These are phyloP conservation scores for Tetrapisispora phaffii DNA, from an alignment of 805 yeast genomes.

Conservation along the genomic window DNA sequence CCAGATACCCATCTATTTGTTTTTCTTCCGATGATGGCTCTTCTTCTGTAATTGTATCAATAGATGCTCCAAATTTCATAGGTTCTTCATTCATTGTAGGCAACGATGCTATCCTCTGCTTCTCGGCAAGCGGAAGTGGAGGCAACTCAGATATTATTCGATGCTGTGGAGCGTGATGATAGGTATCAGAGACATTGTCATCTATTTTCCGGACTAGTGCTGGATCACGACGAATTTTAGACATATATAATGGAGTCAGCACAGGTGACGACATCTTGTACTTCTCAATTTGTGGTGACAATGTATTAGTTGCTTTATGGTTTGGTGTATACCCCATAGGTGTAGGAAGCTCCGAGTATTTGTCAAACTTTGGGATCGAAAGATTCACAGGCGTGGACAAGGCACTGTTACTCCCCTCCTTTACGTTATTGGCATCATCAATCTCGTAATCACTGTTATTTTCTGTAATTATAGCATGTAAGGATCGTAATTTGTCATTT, in stretches of 20 bases:
- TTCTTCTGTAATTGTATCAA: not conserved
- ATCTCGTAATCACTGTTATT: conserved; percentile 1
- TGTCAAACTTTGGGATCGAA: conserved; percentile 16
- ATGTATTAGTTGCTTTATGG: conserved; percentile 9
- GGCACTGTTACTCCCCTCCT: not conserved
- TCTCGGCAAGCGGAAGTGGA: conserved; percentile 11
- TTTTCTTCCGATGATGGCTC: conserved; percentile 3
- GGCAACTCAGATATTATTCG: conserved; percentile 23
- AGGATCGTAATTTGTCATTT: conserved; percentile 7
- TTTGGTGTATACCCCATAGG: conserved; percentile 25
- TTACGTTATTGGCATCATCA: not conserved
- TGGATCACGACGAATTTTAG: conserved; percentile 11
- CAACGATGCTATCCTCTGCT: conserved; percentile 20
- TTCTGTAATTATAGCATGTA: not conserved
- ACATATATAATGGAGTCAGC: conserved; percentile 7
- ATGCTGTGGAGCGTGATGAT: conserved; percentile 3
- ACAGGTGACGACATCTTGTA: conserved; percentile 10
- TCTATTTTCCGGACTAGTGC: conserved; percentile 3
- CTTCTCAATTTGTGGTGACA: not conserved
- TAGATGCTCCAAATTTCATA: not conserved
- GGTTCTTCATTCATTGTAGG: conserved; percentile 17
- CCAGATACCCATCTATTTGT: conserved; percentile 14
- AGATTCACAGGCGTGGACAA: conserved; percentile 15
- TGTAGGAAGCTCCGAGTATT: conserved; percentile 23
- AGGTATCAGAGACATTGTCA: conserved; percentile 2